phyloP scores from a whole-genome alignment of 2,329 filamentous ascomycete genomes.

The Geosmithia morbida region DNA sequence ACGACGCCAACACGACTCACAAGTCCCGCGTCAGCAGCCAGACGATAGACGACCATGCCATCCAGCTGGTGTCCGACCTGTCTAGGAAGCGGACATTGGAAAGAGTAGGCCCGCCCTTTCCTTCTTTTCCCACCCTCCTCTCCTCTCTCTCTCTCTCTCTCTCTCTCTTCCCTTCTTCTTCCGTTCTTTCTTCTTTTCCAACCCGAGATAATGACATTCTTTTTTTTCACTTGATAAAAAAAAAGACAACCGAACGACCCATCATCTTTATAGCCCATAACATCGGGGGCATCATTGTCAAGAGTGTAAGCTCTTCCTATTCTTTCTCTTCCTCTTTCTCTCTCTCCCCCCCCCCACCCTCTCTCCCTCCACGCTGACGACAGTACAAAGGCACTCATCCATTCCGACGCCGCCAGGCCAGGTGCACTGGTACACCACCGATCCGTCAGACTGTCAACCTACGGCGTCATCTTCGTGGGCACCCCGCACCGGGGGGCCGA shows the following conservation, averaged over 20 bases:
- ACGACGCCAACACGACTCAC: neutral
- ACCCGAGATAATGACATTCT: too few species aligned
- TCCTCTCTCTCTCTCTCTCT: too few species aligned
- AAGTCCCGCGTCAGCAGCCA: neutral
- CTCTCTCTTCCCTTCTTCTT: too few species aligned
- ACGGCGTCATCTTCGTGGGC: neutral
- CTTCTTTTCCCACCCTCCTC: too few species aligned
- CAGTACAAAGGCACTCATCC: neutral
- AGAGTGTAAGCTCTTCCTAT: neutral
- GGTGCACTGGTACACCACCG: neutral
- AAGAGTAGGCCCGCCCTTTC: too few species aligned
- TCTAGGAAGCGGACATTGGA: neutral
- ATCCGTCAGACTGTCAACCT: neutral
- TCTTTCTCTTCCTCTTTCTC: neutral
- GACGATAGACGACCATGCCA: neutral
- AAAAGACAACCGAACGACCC: neutral
- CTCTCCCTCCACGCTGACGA: too few species aligned
- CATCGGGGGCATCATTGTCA: neutral
- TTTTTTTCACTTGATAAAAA: too few species aligned
- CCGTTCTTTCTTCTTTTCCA: too few species aligned
- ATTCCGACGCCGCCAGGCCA: neutral
- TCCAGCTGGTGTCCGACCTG: neutral
- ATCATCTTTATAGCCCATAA: neutral
- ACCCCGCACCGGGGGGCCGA: neutral
- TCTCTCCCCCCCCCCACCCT: too few species aligned